Evolutionary conservation across 1,284 basidiomycete genomes (phyloP).

Genomic region (Heterobasidion irregulare): DNA sequence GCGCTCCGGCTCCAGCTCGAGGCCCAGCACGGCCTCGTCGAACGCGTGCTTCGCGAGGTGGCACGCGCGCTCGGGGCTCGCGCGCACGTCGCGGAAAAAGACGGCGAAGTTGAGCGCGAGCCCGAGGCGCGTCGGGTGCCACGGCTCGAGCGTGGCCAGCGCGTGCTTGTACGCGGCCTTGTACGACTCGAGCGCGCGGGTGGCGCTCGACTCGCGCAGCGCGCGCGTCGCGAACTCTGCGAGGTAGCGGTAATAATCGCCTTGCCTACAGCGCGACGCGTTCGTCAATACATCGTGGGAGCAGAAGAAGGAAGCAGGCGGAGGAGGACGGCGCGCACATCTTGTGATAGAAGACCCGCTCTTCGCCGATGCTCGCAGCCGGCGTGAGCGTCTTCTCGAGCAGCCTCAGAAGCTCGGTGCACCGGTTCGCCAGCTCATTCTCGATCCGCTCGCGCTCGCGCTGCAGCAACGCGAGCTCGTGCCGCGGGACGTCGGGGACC

Average conservation of each 20-base stretch:
- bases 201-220: conserved; percentile 39
- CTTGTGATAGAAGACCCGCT: conserved; percentile 62
- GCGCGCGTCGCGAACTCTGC: conserved; percentile 46
- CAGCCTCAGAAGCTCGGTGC: conserved; percentile 49
- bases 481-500: conserved; percentile 18
- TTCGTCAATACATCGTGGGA: conserved; percentile 3
- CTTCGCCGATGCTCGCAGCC: conserved; percentile 48
- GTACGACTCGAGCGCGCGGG: conserved; percentile 53
- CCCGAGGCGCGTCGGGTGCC: conserved; percentile 73
- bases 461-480: conserved; percentile 40
- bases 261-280: conserved; percentile 37
- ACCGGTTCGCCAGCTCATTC: conserved; percentile 43
- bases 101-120: conserved; percentile 95
- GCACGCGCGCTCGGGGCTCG: conserved; percentile 87
- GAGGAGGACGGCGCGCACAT: conserved; percentile 35
- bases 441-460: conserved; percentile 48
- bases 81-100: conserved; percentile 93
- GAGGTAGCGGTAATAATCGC: conserved; percentile 64
- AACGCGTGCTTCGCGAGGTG: conserved; percentile 78
- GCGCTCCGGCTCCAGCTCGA: conserved; percentile 25
- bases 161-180: conserved; percentile 62
- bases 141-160: conserved; percentile 43
- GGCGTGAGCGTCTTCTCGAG: conserved; percentile 47
- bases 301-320: background rate
- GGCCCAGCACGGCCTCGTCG: conserved; percentile 52